phyloP scores from a whole-genome alignment of 257 asterid species.

The Coffea canephora region DNA sequence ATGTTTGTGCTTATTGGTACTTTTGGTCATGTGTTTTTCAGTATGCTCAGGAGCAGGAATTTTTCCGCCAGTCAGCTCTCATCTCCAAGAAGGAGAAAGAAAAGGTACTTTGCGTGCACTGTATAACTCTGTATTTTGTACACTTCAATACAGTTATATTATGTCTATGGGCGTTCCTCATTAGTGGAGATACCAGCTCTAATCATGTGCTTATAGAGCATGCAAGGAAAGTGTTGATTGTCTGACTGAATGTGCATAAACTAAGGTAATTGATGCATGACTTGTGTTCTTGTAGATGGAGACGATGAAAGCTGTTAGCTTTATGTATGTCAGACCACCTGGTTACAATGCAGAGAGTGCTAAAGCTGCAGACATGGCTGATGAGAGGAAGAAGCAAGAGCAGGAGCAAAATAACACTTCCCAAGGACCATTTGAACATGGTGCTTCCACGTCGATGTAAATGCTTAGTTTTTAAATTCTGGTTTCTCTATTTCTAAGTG shows the following conservation, averaged over 20 bases:
- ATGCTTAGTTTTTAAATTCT: constrained; percentile 8
- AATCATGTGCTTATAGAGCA: constrained; percentile 38
- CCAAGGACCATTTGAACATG: constrained; percentile 39
- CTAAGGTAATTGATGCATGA: not conserved
- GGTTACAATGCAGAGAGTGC: constrained; percentile 98
- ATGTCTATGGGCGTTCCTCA: constrained; percentile 4
- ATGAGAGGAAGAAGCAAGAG: constrained; percentile 48
- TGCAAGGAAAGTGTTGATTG: not conserved
- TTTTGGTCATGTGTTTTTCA: constrained; percentile 26
- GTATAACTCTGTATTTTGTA: not conserved
- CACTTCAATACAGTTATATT: not conserved
- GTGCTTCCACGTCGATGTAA: constrained; percentile 58
- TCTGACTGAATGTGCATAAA: not conserved
- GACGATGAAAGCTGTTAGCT: constrained; percentile 98
- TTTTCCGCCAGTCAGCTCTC: constrained; percentile 85
- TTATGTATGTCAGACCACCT: constrained; percentile 95
- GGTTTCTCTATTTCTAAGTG: constrained; percentile 1
- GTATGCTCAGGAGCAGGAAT: constrained; percentile 99
- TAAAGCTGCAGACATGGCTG: constrained; percentile 88
- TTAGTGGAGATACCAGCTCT: constrained; percentile 74
- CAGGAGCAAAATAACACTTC: constrained; percentile 29
- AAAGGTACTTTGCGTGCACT: constrained; percentile 47
- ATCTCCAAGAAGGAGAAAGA: constrained; percentile 91
- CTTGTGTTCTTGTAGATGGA: constrained; percentile 60
- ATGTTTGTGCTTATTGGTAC: not conserved